phyloP scores from a whole-genome alignment of 106 monocot species.

The Phalaenopsis aphrodite region DNA sequence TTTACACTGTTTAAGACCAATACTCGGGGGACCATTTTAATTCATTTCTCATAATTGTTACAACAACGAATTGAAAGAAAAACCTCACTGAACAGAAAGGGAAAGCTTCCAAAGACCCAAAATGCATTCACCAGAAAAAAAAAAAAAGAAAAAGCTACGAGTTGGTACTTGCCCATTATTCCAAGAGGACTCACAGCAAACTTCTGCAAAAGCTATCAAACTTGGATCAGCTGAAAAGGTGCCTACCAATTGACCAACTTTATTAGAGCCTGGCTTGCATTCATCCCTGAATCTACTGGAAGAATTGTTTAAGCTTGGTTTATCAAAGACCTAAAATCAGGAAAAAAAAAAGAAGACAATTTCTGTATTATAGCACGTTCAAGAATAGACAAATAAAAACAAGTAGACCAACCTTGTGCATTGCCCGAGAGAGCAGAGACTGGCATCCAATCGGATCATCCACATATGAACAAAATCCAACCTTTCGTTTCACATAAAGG shows the following conservation, averaged over 20 bases:
- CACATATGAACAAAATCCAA: conserved; percentile 88
- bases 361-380: not conserved
- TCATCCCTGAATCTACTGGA: conserved; percentile 2
- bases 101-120: not conserved
- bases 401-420: conserved; percentile 61
- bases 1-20: no score
- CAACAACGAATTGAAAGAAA: not conserved
- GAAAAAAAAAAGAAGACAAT: not conserved
- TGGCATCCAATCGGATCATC: conserved; percentile 96
- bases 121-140: no score
- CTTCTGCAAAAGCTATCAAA: conserved; percentile 78
- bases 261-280: conserved; percentile 20
- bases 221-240: conserved; percentile 98
- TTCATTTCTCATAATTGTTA: no score
- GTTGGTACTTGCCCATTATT: conserved; percentile 40
- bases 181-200: conserved; percentile 60
- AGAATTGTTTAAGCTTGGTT: conserved; percentile 15
- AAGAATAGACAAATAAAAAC: not conserved
- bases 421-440: conserved; percentile 80
- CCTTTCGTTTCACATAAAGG: conserved; percentile 84
- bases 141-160: not conserved
- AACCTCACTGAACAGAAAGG: not conserved
- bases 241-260: conserved; percentile 82
- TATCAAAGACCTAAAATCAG: conserved; percentile 44
- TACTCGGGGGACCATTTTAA: no score